Conservation (phyloP, 2,329 filamentous ascomycete genomes). For the Aspergillus arachidicola region DNA sequence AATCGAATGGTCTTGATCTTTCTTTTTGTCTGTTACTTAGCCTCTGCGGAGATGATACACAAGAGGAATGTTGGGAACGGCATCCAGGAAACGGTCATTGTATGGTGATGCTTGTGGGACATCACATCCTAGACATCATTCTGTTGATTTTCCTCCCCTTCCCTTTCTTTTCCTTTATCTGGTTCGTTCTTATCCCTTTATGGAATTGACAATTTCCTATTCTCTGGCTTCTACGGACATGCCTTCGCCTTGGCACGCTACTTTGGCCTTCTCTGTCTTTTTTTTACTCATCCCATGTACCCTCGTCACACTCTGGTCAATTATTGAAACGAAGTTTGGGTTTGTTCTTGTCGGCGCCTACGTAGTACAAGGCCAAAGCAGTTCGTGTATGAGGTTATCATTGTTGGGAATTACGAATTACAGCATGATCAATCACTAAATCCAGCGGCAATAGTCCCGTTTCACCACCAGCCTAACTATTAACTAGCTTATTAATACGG, state of each 20-base stretch:
- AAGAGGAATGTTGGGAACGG: conserved; percentile 34
- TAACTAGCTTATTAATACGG: background rate
- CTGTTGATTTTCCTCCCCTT: conserved; percentile 21
- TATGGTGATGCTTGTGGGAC: conserved; percentile 29
- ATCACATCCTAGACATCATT: conserved; percentile 21
- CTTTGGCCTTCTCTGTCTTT: background rate
- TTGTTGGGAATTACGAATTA: background rate
- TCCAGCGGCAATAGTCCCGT: background rate
- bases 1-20: conserved; percentile 41
- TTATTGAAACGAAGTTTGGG: conserved; percentile 4
- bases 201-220: conserved; percentile 21
- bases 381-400: background rate
- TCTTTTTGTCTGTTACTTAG: conserved; percentile 40
- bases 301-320: background rate
- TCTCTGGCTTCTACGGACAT: background rate
- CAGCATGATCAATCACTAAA: background rate
- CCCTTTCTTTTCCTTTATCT: conserved; percentile 23
- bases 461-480: background rate
- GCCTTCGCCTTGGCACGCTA: background rate
- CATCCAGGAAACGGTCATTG: conserved; percentile 28
- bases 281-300: background rate
- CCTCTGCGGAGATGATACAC: conserved; percentile 37
- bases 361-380: background rate
- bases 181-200: conserved; percentile 22
- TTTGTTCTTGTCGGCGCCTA: background rate